Evolutionary conservation across 2,329 filamentous ascomycete genomes (phyloP), one percentile per base, ranked within the genome.

Genomic region (Penicillium digitatum): DNA sequence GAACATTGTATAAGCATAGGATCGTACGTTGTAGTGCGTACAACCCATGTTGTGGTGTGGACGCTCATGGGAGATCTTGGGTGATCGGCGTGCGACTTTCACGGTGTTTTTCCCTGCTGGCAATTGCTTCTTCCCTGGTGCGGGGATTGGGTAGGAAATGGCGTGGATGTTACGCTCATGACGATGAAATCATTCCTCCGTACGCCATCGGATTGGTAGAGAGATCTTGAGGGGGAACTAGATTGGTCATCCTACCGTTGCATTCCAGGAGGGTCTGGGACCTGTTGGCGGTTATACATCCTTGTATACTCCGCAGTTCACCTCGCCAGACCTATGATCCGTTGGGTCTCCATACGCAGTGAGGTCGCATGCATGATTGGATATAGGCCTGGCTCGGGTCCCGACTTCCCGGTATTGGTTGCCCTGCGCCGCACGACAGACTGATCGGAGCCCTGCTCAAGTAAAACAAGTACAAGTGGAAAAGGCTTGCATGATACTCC

Each of bases 231-330:
- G 6, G 26, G 6, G 5, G 2, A 27, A 8, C 9, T 8, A 27
- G 26, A 27, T 27, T 46, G 32, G 52, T 64, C 58, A 62, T 62
- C 52, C 39, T 38, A 64, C 62, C 43, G 62, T 62, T 61, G 54
- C 62, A 62, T 64, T 43, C 45, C 14, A 43, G 16, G 38, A 37
- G 29, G n/a, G 20, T 7, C 34, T 37, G n/a, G 46, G 14, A 3
- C 16, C 14, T 20, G 40, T 24, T 31, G 40, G 40, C 26, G 20
- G 24, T 39, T 48, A 48, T 16, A 48, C 38, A 52, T 40, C 43
- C 50, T 32, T 48, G 42, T 38, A 39, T 12, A n/a, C n/a, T n/a
- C n/a, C n/a, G n/a, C 24, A 24, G 22, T 44, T 32, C 14, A n/a
- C 16, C 37, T 42, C 11, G 31, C 44, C 35, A 24, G 35, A 9